Conservation (phyloP, 176 grass and related monocot species). For the Urochloa ruziziensis region DNA sequence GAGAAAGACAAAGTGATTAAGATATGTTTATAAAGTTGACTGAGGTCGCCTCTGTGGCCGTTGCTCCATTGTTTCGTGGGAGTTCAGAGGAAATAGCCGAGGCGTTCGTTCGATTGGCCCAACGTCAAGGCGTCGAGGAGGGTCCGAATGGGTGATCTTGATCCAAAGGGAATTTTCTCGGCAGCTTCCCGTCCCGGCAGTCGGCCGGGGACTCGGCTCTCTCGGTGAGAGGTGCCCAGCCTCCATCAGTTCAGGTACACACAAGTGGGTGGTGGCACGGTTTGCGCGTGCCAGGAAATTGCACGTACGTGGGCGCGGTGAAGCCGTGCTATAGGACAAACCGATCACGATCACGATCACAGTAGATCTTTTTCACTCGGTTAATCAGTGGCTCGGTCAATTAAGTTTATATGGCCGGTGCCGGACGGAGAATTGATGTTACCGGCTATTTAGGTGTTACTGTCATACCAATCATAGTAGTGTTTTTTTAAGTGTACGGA, state of each 20-base stretch:
- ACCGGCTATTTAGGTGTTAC: no score
- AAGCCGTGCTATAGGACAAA: background rate
- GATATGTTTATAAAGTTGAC: background rate
- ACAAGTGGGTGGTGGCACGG: background rate
- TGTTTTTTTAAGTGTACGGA: no score
- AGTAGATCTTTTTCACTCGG: background rate
- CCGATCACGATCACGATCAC: background rate
- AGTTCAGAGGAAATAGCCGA: background rate
- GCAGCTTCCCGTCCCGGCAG: slow-evolving; percentile 14
- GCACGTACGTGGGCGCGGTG: background rate
- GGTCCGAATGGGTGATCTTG: no score
- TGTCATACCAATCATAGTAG: no score
- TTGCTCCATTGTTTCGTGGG: background rate
- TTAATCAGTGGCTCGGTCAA: background rate
- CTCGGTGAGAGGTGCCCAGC: background rate
- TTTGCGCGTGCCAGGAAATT: background rate
- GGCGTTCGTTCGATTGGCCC: background rate
- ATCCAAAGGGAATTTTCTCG: slow-evolving; percentile 3
- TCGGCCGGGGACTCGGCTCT: background rate
- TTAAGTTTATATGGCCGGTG: background rate
- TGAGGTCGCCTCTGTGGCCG: no score
- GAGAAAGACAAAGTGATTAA: background rate
- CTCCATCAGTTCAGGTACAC: background rate
- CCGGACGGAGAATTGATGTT: no score
- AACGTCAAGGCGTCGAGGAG: no score